phyloP scores from a whole-genome alignment of 148 eudicot genomes.

The Vaccinium macrocarpon region DNA sequence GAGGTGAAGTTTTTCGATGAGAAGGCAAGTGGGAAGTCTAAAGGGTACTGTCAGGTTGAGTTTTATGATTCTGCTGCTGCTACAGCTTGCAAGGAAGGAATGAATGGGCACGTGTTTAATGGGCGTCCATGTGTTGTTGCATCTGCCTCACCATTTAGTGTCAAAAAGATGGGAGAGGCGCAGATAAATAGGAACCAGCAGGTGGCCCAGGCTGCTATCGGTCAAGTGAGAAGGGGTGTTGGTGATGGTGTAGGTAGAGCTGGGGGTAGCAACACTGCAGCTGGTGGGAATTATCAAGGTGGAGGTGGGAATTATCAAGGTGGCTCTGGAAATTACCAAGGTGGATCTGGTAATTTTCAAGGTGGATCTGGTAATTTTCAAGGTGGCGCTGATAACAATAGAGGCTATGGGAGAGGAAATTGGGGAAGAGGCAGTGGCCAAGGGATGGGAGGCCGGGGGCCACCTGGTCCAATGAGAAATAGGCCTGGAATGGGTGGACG shows the following conservation, averaged over 20 bases:
- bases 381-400: slow-evolving; percentile 35
- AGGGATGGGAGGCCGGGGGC: slow-evolving; percentile 65
- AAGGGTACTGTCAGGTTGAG: slow-evolving; percentile 45
- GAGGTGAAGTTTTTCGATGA: slow-evolving; percentile 89
- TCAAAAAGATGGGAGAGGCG: slow-evolving; percentile 75
- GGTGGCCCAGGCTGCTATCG: slow-evolving; percentile 18
- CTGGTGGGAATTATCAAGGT: slow-evolving; percentile 52
- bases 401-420: slow-evolving; percentile 59
- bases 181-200: slow-evolving; percentile 58
- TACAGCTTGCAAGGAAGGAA: slow-evolving; percentile 72
- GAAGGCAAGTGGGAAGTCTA: slow-evolving; percentile 81
- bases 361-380: slow-evolving; percentile 46
- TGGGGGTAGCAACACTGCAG: slow-evolving; percentile 36
- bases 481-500: slow-evolving; percentile 64
- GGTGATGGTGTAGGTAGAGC: slow-evolving; percentile 45
- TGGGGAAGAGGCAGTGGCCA: slow-evolving; percentile 84
- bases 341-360: slow-evolving; percentile 36
- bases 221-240: slow-evolving; percentile 18
- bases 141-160: slow-evolving; percentile 67
- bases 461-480: slow-evolving; percentile 54
- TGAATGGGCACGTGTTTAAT: slow-evolving; percentile 78
- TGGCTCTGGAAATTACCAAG: neutral
- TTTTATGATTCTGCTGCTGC: slow-evolving; percentile 70
- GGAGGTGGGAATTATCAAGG: slow-evolving; percentile 24
- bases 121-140: slow-evolving; percentile 87